Evolutionary conservation across 2,329 filamentous ascomycete genomes (phyloP).

Genomic region (Alternaria sp.): DNA sequence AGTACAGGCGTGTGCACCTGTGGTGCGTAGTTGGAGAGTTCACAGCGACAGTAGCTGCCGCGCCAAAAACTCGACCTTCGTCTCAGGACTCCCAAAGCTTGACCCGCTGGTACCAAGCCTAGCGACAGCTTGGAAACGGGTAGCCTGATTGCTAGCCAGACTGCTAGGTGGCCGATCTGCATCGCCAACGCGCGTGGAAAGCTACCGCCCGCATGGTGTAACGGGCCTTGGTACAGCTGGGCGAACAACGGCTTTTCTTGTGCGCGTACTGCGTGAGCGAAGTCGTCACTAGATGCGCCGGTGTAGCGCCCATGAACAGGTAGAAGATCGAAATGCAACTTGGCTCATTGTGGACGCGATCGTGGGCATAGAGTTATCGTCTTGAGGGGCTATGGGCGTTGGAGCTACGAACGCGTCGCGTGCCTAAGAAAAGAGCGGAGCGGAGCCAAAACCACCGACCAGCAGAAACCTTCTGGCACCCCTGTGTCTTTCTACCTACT

Average conservation of each 20-base stretch:
- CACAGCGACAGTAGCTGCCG: not conserved
- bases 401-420: not conserved
- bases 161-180: constrained; percentile 8
- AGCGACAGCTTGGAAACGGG: constrained; percentile 18
- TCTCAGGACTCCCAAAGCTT: not conserved
- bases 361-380: not conserved
- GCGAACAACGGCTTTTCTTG: constrained; percentile 6
- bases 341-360: not conserved
- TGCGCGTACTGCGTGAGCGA: not conserved
- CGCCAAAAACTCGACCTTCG: not conserved
- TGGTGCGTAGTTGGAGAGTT: not conserved
- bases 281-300: constrained; percentile 27
- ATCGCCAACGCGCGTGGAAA: not conserved
- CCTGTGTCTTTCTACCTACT: not conserved
- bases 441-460: not conserved
- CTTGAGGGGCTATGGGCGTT: not conserved
- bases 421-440: not conserved
- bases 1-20: not conserved
- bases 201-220: constrained; percentile 7
- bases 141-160: constrained; percentile 8
- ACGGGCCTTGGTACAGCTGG: constrained; percentile 25
- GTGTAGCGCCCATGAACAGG: not conserved
- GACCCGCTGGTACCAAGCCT: constrained; percentile 11
- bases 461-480: not conserved
- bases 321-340: not conserved